These are phyloP conservation scores for Cenococcum geophilum DNA, from an alignment of 495 filamentous ascomycete species.

Conservation along the genomic window DNA sequence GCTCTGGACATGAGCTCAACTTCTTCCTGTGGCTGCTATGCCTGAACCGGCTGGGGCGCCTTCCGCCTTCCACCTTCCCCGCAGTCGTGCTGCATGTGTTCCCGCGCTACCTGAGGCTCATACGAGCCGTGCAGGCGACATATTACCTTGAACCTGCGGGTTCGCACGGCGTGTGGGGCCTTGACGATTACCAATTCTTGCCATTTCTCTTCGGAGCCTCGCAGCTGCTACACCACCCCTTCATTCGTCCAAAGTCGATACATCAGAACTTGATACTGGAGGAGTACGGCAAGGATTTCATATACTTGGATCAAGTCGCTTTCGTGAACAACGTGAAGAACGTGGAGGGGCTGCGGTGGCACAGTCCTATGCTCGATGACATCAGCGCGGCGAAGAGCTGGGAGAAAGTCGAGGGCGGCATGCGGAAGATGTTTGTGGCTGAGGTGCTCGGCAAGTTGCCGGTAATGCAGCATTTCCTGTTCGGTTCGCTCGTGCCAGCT, in stretches of 20 bases:
- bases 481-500: conserved; percentile 79
- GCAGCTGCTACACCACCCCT: conserved; percentile 80
- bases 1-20: conserved; percentile 93
- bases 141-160: conserved; percentile 94
- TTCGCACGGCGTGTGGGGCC: conserved; percentile 77
- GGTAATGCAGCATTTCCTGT: conserved; percentile 97
- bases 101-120: conserved; percentile 68
- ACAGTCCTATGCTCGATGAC: conserved; percentile 97
- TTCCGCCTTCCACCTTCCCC: conserved; percentile 60
- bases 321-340: conserved; percentile 97
- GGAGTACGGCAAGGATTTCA: conserved; percentile 70
- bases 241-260: conserved; percentile 79
- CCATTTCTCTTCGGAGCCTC: conserved; percentile 92
- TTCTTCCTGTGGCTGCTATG: conserved; percentile 92
- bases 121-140: conserved; percentile 74
- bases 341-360: conserved; percentile 91
- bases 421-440: conserved; percentile 91
- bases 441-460: conserved; percentile 92
- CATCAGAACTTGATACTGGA: conserved; percentile 82
- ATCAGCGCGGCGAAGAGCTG: conserved; percentile 89
- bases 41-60: conserved; percentile 69
- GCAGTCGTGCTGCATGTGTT: conserved; percentile 71
- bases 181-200: conserved; percentile 97
- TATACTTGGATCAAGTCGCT: conserved; percentile 86
- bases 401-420: conserved; percentile 87